Evolutionary conservation across 2,329 filamentous ascomycete species (phyloP), one percentile per base, ranked within the genome.

Genomic region (Talaromyces rugulosus): DNA sequence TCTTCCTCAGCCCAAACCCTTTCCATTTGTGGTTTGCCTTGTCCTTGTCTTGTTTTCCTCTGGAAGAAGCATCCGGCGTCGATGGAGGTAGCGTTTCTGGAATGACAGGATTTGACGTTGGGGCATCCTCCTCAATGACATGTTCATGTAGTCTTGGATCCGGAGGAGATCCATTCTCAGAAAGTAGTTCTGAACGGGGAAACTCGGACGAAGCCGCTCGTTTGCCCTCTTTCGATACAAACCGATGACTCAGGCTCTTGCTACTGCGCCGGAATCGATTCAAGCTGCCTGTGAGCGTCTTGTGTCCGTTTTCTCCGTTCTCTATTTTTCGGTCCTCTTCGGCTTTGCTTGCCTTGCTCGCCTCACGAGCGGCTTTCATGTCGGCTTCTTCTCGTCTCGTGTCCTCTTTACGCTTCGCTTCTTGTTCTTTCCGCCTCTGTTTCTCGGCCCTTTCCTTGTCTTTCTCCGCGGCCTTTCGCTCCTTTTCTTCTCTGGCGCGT

Each of bases 211-310:
- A 69, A 8, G 69, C 70, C n/a, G 62, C 57, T 51, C 69, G 69
- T 36, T 65, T 76, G 47, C 79, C 75, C 28, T 77, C 72, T 58
- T 74, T 77, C 58, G 63, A 59, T 50, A 47, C 66, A 4, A 90
- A 89, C 75, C 89, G 91, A 65, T 88, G 86, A 56, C 90, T 85
- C 79, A 96, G 84, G 65, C 90, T 92, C 78, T 91, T 94, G 74
- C 88, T 91, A 9, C 86, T 86, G 60, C 88, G 83, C 67, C 87
- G 85, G 66, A 90, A 87, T 52, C 90, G 83, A 69, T 85, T 86
- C 50, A 95, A 78, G 33, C 80, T 75, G 7, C 79, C 75, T 57
- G 73, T 67, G 8, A 75, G 66, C 28, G 74, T 75, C 57, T 73
- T 76, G 27, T 64, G 60, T 12, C 54, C 58, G 30, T 58, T 61